Conservation (phyloP, 2,329 filamentous ascomycete species). For the Fusarium camptoceras region DNA sequence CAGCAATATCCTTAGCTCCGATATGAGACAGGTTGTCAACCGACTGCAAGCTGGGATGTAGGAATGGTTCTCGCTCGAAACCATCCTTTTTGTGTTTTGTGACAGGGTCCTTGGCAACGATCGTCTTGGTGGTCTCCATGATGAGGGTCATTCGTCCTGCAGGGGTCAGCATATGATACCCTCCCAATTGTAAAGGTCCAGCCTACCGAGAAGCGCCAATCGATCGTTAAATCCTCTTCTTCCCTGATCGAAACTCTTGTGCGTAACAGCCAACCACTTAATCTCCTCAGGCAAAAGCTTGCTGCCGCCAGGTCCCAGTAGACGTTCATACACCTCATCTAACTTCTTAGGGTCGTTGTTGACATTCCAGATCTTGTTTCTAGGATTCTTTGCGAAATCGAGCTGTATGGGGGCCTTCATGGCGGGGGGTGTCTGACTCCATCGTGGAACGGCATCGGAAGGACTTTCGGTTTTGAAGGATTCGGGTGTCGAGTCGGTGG, state of each 20-base stretch:
- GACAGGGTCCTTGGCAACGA: constrained; percentile 51
- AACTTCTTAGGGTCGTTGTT: constrained; percentile 81
- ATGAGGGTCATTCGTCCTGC: constrained; percentile 53
- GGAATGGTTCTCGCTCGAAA: constrained; percentile 72
- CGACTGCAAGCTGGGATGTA: constrained; percentile 76
- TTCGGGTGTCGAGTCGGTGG: constrained; percentile 46
- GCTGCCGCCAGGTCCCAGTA: constrained; percentile 80
- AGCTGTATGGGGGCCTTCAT: constrained; percentile 78
- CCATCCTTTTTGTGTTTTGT: constrained; percentile 51
- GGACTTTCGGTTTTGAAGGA: constrained; percentile 42
- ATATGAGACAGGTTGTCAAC: constrained; percentile 75
- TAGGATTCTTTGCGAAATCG: constrained; percentile 66
- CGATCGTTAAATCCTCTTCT: constrained; percentile 94
- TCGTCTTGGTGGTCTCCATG: constrained; percentile 55
- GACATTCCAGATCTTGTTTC: constrained; percentile 69
- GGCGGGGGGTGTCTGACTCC: constrained; percentile 75
- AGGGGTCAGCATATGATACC: constrained; percentile 22
- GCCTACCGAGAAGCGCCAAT: constrained; percentile 85
- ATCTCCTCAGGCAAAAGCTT: constrained; percentile 86
- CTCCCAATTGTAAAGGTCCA: background rate
- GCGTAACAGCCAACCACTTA: constrained; percentile 96
- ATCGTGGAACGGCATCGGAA: constrained; percentile 63
- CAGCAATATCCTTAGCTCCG: constrained; percentile 71
- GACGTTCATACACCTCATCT: constrained; percentile 79
- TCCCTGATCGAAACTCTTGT: constrained; percentile 98